Evolutionary conservation across 345 rosid species (phyloP), one percentile per base, ranked within the genome.

Genomic region (Luvunga scandens): DNA sequence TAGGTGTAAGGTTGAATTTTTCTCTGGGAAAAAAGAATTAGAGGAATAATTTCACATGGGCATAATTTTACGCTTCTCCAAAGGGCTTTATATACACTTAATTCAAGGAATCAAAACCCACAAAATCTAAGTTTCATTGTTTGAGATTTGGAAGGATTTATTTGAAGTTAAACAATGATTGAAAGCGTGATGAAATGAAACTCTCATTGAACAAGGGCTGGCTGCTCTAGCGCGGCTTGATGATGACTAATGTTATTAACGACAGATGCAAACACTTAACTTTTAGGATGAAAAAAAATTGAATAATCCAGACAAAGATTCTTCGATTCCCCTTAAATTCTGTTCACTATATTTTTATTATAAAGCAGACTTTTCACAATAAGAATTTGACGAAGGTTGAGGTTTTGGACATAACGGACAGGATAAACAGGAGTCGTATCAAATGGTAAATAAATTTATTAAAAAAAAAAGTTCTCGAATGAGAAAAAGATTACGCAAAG

Each of bases 21-120:
- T 67, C 53, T n/a, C 53, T 22, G 21, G 12, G 53, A 36, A 21
- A 67, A 67, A 36, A 55, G 6, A 72, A 45, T 3, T 12, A 25
- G 62, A 53, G 55, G 24, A 68, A 42, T 21, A 71, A 50, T 27
- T 55, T 71, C 76, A 59, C 76, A 34, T 57, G 66, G 75, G 48
- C 3, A 57, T 13, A 22, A 57, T 10, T 56, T 33, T 33, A 39
- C 5, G 72, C 21, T 39, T 21, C 50, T n/a, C 5, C 27, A 39
- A 68, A 68, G 7, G 28, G n/a, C 3, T 27, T 9, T 62, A 12
- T 30, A 0, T 30, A 63, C 30, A 16, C 2, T 19, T 31, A 16
- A 65, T 31, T 65, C 68, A 65, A 65, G 42, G 24, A 18, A 70
- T 48, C 39, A 50, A 50, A 50, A 21, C 38, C 38, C 38, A 10